Base-by-base conservation (phyloP, 495 filamentous ascomycete species). In the Amphirosellinia nigrospora region DNA sequence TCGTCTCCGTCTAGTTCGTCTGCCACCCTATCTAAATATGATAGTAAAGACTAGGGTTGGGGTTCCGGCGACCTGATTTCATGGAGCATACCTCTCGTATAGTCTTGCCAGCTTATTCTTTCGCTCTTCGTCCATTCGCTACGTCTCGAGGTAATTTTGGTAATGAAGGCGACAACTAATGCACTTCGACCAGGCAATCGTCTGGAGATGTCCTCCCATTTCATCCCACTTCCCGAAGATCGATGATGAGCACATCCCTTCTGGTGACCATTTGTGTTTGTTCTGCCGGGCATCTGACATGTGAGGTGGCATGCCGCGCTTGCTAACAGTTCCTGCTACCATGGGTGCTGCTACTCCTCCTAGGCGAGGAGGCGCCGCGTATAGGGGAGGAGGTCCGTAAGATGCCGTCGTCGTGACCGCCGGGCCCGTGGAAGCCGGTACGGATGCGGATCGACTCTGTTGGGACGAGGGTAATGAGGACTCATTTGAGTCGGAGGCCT, bases 121-220 rank as follows among this genome's bases (percentile, higher is more conserved):
- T 80, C 92, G 91, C 79, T 98, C 96, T 73, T 99, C 96, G 75
- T 97, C 93, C 96, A 99, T 73, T 96, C 92, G 71, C 90, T 90
- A 66, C 93, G 82, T 74, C 93, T 99, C 96, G 60, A 98, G 85
- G 78, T 98, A 99, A 77, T 99, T 99, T 72, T 99, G 96, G 80
- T 97, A 99, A 73, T 97, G 94, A 52, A 99, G 85, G 28, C 96
- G 89, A 80, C 96, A 99, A 68, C 92, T 94, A 73, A 97, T 97
- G 50, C 89, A 80, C 93, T 97, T 70, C 96, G 89, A 66, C 95
- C 96, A 1, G 94, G 94, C 28, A 98, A 84, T 21, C 89, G 87
- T 82, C 93, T 93, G 66, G 92, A 94, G 77, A 99, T 97, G 80
- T 99, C 96, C 72, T 98, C 96, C 96, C 96, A 99, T 75, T 98